Conservation (phyloP, 1,284 basidiomycete genomes). For the Trichosporon sp. region DNA sequence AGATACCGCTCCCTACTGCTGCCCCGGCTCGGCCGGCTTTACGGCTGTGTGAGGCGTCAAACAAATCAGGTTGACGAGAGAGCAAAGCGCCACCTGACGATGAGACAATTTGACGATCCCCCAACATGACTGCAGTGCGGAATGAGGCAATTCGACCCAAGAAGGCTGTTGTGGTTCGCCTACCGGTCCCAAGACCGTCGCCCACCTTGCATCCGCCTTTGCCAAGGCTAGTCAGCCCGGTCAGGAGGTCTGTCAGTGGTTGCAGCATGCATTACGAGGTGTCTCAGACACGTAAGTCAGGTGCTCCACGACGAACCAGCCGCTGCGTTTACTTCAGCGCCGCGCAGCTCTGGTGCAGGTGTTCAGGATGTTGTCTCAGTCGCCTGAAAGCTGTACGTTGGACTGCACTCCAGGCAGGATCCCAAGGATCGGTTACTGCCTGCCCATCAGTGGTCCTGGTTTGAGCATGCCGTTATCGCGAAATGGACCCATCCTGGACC, state of each 20-base stretch:
- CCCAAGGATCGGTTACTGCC: not conserved
- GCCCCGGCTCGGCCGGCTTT: not conserved
- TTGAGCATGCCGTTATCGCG: not conserved
- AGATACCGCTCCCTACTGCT: not conserved
- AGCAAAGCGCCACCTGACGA: not conserved
- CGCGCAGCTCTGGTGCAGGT: not conserved
- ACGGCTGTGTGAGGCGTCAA: conserved; percentile 5
- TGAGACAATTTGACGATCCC: conserved; percentile 8
- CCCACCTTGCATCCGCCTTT: not conserved
- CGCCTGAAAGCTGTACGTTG: conserved; percentile 10
- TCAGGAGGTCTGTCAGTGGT: not conserved
- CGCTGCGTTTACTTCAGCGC: not conserved
- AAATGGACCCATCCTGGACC: conserved; percentile 11
- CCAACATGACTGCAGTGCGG: not conserved
- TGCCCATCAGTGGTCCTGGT: not conserved
- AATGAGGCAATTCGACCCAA: conserved; percentile 6
- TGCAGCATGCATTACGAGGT: conserved; percentile 6
- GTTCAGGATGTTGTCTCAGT: not conserved
- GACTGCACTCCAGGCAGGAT: not conserved
- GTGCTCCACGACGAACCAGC: not conserved
- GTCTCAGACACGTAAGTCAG: not conserved
- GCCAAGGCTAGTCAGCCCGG: not conserved
- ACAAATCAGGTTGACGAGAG: not conserved
- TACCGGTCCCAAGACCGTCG: not conserved
- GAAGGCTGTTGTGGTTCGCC: not conserved